Evolutionary conservation across 1,284 basidiomycete genomes (phyloP), one percentile per base, ranked within the genome.

Genomic region (Schizopora paradoxa): DNA sequence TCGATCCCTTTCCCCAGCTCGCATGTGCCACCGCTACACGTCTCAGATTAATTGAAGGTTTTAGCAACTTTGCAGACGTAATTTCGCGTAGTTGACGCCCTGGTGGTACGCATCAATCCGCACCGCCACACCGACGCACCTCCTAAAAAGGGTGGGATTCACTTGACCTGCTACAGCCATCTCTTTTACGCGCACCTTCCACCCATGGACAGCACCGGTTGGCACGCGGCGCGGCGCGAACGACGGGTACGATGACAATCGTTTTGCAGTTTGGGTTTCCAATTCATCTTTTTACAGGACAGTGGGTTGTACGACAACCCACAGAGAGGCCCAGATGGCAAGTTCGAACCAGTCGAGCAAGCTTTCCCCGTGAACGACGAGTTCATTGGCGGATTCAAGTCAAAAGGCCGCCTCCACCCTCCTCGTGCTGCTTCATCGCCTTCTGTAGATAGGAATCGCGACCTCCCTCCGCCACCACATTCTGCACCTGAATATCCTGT

Each of bases 381-480:
- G n/a, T 78, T 77, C 54, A 74, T 77, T 40, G 77, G 78, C 4
- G 76, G 74, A 0, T 74, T 76, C 55, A 55, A 63, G 40, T 57
- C 60, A n/a, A n/a, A n/a, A n/a, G n/a, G n/a, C n/a, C n/a, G n/a
- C n/a, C n/a, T n/a, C n/a, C n/a, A n/a, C n/a, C n/a, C n/a, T n/a
- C n/a, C n/a, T n/a, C n/a, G n/a, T n/a, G n/a, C 59, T 54, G 6
- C 55, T 54, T 32, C 55, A 60, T 16, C 55, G 61, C 18, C 52
- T 60, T 0, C 51, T 49, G 18, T 49, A 8, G 28, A 31, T 31
- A 10, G 28, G 28, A 31, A 14, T 10, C 61, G 36, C 54, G 56
- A 31, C 33, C 47, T 3, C 58, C 60, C 6, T 61, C 19, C 27
- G 23, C 23, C 23, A 18, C 25, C 45, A 18, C 45, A 25, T 26